Base-by-base conservation (phyloP, 108 stramenopile genomes). In the Epithemia pelagica region DNA sequence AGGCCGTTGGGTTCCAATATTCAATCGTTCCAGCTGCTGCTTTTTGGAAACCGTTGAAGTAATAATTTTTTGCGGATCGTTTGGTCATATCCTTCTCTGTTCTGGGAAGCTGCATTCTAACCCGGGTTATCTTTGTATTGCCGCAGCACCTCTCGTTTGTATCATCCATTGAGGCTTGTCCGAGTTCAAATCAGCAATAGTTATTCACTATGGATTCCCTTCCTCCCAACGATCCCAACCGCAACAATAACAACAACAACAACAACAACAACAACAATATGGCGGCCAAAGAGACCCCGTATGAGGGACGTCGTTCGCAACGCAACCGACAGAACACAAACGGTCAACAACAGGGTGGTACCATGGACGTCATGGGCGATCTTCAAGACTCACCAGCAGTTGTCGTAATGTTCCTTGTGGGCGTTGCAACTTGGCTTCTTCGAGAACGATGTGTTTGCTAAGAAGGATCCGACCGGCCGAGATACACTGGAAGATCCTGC, bases 181-280 rank as follows among this genome's bases (percentile, higher is more conserved):
- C n/a, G n/a, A n/a, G n/a, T n/a, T n/a, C n/a, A n/a, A n/a, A n/a
- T n/a, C n/a, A n/a, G n/a, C n/a, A n/a, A n/a, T n/a, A n/a, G n/a
- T n/a, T n/a, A n/a, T 56, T 52, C 64, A 70, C 21, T 22, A 87
- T 92, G 91, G 84, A 85, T 68, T 74, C 83, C 28, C 78, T 81
- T 22, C 90, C 90, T 54, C 91, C 91, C 28, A 85, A 87, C 73
- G 82, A 87, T 72, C 87, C 87, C 59, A 91, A 91, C 74, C 66
- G 73, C 61, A 81, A 79, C 65, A 32, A 59, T 29, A 62, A 68
- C 54, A 61, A 61, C 55, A 20, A 23, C 28, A 26, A 27, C 27
- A 78, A 76, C 59, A 58, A 69, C 21, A 58, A 58, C 1, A 64
- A 68, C 52, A n/a, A 53, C 19, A 60, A 62, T 61, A 51, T 58